phyloP scores from a whole-genome alignment of 2,329 filamentous ascomycete species.

The Fonsecaea erecta region DNA sequence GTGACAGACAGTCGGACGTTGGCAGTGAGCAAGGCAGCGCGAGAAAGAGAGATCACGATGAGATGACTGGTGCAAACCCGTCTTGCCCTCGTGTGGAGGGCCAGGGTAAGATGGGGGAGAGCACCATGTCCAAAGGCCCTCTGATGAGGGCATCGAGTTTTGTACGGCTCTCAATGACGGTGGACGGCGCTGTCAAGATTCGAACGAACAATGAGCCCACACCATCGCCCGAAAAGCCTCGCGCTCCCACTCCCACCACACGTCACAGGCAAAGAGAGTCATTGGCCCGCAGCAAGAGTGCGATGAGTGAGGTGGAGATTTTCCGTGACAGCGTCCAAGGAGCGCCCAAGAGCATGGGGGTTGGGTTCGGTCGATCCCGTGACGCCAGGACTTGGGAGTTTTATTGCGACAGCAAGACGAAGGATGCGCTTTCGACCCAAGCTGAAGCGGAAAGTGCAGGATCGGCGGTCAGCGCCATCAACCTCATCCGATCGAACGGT shows the following conservation, averaged over 20 bases:
- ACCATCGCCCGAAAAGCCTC: constrained; percentile 67
- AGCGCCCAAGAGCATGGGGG: constrained; percentile 40
- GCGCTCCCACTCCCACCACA: constrained; percentile 54
- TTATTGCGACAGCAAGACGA: constrained; percentile 79
- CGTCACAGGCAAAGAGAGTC: constrained; percentile 55
- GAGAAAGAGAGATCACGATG: constrained; percentile 32
- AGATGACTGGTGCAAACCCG: constrained; percentile 29
- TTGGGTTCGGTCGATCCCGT: constrained; percentile 74
- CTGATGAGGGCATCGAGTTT: constrained; percentile 45
- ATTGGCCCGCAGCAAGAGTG: constrained; percentile 42
- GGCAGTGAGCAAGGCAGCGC: constrained; percentile 25
- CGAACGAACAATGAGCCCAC: constrained; percentile 70
- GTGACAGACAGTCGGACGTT: constrained; percentile 5
- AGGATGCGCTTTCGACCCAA: constrained; percentile 78
- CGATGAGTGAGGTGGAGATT: constrained; percentile 22
- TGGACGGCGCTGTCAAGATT: constrained; percentile 89
- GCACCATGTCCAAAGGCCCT: constrained; percentile 38
- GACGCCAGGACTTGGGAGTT: constrained; percentile 91
- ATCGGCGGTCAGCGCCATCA: constrained; percentile 80
- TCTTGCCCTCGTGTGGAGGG: constrained; percentile 42
- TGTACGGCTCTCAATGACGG: constrained; percentile 79
- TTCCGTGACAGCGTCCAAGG: constrained; percentile 26
- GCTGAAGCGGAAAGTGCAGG: constrained; percentile 80
- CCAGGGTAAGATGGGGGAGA: constrained; percentile 46
- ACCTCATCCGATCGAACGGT: constrained; percentile 74